phyloP scores from a whole-genome alignment of 176 grass and related monocot species.

The Raddia distichophylla region DNA sequence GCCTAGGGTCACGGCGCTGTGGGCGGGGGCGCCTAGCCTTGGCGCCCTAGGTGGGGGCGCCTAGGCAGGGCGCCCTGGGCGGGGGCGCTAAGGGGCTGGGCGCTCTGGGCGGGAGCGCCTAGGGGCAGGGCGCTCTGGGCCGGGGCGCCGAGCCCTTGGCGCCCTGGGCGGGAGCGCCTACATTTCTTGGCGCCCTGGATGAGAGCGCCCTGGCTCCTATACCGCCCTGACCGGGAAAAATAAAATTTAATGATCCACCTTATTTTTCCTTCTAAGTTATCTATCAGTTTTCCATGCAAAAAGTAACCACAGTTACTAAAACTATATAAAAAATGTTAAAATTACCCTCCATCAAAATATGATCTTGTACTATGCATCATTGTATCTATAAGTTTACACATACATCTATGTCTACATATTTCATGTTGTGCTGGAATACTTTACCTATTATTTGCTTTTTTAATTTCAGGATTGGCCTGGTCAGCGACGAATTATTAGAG shows the following conservation, averaged over 20 bases:
- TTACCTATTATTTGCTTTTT: background rate
- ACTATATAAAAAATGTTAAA: background rate
- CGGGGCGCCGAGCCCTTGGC: no score
- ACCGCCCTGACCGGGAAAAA: no score
- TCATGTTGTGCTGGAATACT: constrained; percentile 1
- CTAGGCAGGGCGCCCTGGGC: no score
- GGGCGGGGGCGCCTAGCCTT: no score
- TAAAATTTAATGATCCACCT: background rate
- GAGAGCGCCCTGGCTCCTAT: no score
- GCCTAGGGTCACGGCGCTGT: no score
- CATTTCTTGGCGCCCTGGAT: no score
- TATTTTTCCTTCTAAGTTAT: background rate
- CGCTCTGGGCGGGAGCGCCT: no score
- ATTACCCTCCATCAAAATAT: background rate
- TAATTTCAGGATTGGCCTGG: constrained; percentile 86
- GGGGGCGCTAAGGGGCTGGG: no score
- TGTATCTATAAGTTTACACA: background rate
- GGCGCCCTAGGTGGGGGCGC: no score
- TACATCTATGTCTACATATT: background rate
- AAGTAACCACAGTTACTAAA: background rate
- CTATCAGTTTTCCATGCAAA: background rate
- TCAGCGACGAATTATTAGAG: constrained; percentile 87
- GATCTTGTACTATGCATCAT: background rate
- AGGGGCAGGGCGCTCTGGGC: no score
- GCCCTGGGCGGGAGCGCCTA: no score